Conservation (phyloP, 208 protist genomes). For the Trypanosoma brucei region DNA sequence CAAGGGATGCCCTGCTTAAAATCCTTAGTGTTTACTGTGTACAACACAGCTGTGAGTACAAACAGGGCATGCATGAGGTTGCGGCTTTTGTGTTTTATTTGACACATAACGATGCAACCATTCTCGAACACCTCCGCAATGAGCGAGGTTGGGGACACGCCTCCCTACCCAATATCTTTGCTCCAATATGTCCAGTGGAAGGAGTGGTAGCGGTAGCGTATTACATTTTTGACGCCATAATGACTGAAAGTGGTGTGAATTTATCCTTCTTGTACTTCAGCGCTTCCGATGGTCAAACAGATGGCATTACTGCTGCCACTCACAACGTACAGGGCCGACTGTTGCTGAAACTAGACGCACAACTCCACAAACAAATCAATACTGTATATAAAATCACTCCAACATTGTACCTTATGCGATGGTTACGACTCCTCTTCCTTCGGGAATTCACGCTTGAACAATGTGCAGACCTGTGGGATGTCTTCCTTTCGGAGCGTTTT, state of each 20-base stretch:
- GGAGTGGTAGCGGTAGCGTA: slow-evolving; percentile 24
- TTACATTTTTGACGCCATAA: slow-evolving; percentile 45
- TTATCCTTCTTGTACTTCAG: slow-evolving; percentile 52
- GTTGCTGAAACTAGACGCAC: slow-evolving; percentile 45
- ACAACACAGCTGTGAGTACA: slow-evolving; percentile 52
- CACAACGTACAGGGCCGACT: slow-evolving; percentile 51
- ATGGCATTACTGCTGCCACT: slow-evolving; percentile 38
- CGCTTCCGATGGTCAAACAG: slow-evolving; percentile 11
- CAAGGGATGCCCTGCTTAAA: slow-evolving; percentile 33
- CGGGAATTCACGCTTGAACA: slow-evolving; percentile 77
- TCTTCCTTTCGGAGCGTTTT: slow-evolving; percentile 64
- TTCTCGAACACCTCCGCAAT: slow-evolving; percentile 12
- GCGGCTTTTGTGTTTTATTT: slow-evolving; percentile 78
- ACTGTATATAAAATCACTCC: slow-evolving; percentile 66
- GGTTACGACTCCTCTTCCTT: slow-evolving; percentile 86
- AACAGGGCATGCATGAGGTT: slow-evolving; percentile 91
- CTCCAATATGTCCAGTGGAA: slow-evolving; percentile 1
- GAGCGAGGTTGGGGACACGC: background rate
- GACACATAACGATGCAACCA: slow-evolving; percentile 28
- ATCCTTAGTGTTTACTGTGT: slow-evolving; percentile 69
- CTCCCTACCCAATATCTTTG: slow-evolving; percentile 5
- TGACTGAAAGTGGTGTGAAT: slow-evolving; percentile 25
- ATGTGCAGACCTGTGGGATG: slow-evolving; percentile 65
- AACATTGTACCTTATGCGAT: slow-evolving; percentile 80
- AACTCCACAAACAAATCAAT: slow-evolving; percentile 55